Evolutionary conservation across 1,284 basidiomycete species (phyloP).

Genomic region (Ganoderma meredithae): DNA sequence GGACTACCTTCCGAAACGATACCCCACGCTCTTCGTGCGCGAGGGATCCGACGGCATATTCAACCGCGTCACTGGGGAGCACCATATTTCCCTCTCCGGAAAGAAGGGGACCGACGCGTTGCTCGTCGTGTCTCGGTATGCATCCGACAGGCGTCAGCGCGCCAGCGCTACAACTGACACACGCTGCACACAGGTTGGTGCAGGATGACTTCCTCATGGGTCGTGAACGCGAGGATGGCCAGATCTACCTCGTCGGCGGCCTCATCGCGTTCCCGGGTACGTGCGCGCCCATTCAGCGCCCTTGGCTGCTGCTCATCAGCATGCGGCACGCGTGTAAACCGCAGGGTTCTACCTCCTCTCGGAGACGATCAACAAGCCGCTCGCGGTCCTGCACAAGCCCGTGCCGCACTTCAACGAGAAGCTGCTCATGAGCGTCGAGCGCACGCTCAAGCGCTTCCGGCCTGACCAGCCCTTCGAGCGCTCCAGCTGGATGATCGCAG

Average conservation of each 20-base stretch:
- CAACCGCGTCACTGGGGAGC: slow-evolving; percentile 46
- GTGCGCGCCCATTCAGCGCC: neutral
- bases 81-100: slow-evolving; percentile 29
- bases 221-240: slow-evolving; percentile 46
- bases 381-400: slow-evolving; percentile 43
- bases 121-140: slow-evolving; percentile 36
- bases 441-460: slow-evolving; percentile 48
- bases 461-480: slow-evolving; percentile 50
- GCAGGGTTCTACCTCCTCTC: slow-evolving; percentile 47
- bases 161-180: neutral
- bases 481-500: slow-evolving; percentile 51
- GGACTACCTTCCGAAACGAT: slow-evolving; percentile 48
- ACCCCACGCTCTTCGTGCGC: slow-evolving; percentile 46
- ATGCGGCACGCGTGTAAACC: too few relatives aligned
- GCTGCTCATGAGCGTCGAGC: slow-evolving; percentile 48
- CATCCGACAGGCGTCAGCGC: too few relatives aligned
- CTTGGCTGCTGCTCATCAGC: neutral
- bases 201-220: slow-evolving; percentile 53
- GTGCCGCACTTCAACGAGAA: slow-evolving; percentile 53
- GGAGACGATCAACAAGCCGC: slow-evolving; percentile 46
- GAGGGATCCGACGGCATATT: slow-evolving; percentile 40
- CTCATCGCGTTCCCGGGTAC: slow-evolving; percentile 48
- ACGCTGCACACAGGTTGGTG: slow-evolving; percentile 39
- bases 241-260: slow-evolving; percentile 48
- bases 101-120: slow-evolving; percentile 44